Base-by-base conservation (phyloP, 768 basidiomycete genomes). In the Myochromella boudieri region DNA sequence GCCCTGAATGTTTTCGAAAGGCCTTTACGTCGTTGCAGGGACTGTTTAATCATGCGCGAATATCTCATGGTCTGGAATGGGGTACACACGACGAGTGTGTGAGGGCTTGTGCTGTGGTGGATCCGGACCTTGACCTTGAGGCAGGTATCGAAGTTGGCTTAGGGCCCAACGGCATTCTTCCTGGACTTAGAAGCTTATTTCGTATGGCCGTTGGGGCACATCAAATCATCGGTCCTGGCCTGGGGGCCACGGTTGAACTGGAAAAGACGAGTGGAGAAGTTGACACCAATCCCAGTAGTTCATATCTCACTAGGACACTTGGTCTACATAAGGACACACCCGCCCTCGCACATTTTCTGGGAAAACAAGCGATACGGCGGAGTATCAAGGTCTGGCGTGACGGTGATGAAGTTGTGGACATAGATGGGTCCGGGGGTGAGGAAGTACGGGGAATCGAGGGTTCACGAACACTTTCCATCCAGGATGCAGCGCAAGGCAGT, bases 51-150 rank as follows among this genome's bases (percentile, higher is more conserved):
- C 79, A 81, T 48, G 76, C 73, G 24, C 73, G 79, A 10, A 68
- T 77, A 25, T 64, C 68, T 5, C 79, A 81, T 57, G 61, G 55
- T 31, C 62, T 73, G 24, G 77, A 74, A 49, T 81, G 77, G 75
- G 77, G 74, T 9, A 75, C 73, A 7, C 79, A 81, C 46, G 79
- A 81, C 32, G 77, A 76, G 39, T 81, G 78, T 48, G 73, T 80
- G 5, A 66, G 70, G 34, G 73, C 75, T 4, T 80, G 79, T 60
- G 72, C 76, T 6, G 65, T 71, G 12, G 52, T 64, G 4, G 72
- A 74, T 42, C 61, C 69, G 33, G 59, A 66, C 34, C 42, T 76
- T n/a, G 67, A 76, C 39, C 47, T 72, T 4, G 60, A 65, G 26
- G 54, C 53, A 15, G 78, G 78, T 9, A 62, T 65, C 17, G 74